Evolutionary conservation across 78 protist species (phyloP).

Genomic region (Neovahlkampfia damariscottae): DNA sequence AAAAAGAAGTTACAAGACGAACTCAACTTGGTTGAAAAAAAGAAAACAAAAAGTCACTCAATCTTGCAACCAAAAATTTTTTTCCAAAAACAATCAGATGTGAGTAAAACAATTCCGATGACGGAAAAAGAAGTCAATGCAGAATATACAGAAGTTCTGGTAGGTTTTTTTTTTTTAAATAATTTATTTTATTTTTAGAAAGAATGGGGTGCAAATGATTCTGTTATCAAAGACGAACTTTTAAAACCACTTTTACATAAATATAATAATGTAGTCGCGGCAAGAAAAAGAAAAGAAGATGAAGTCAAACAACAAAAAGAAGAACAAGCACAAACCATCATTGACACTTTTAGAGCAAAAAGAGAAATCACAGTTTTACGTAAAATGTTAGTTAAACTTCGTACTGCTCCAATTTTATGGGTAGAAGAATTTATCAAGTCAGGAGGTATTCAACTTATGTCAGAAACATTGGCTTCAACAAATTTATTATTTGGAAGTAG

Average conservation of each 20-base stretch:
- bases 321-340: neutral
- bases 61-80: neutral
- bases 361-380: neutral
- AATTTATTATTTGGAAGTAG: neutral
- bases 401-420: slow-evolving; percentile 1
- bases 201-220: neutral
- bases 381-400: neutral
- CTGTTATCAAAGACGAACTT: neutral
- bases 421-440: neutral
- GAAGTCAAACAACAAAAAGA: neutral
- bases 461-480: neutral
- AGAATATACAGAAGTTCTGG: neutral
- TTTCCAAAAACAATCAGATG: neutral
- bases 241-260: too few relatives aligned
- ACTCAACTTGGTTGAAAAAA: neutral
- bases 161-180: too few relatives aligned
- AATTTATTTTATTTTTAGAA: too few relatives aligned
- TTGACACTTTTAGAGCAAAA: neutral
- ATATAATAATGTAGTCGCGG: neutral
- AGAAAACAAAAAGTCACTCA: neutral
- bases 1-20: neutral
- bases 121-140: neutral
- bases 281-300: neutral
- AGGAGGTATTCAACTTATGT: neutral
- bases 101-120: neutral